These are phyloP conservation scores for Phyllosticta paracitricarpa DNA, from an alignment of 2,329 filamentous ascomycete species.

Conservation along the genomic window DNA sequence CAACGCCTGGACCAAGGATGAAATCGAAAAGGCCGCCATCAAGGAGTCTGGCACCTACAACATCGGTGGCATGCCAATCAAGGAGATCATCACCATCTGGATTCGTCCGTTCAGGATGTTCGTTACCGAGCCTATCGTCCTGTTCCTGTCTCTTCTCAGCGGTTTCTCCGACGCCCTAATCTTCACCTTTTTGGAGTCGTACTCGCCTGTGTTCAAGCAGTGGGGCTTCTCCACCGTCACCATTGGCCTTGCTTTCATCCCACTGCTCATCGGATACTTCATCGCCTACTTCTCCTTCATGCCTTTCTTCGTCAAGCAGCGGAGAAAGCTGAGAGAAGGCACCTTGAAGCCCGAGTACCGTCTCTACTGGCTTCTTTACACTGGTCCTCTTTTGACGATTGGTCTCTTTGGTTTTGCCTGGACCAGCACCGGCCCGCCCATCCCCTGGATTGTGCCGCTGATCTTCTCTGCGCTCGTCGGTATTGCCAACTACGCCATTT, in stretches of 20 bases:
- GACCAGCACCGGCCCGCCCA: slow-evolving; percentile 51
- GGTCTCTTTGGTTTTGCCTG: slow-evolving; percentile 63
- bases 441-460: slow-evolving; percentile 60
- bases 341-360: slow-evolving; percentile 51
- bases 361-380: slow-evolving; percentile 55
- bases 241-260: slow-evolving; percentile 52
- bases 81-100: slow-evolving; percentile 42
- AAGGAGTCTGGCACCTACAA: slow-evolving; percentile 9
- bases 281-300: slow-evolving; percentile 52
- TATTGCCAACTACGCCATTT: slow-evolving; percentile 64
- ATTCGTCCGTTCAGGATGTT: slow-evolving; percentile 63
- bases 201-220: slow-evolving; percentile 55
- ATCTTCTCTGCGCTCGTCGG: slow-evolving; percentile 57
- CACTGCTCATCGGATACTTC: slow-evolving; percentile 57
- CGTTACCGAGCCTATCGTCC: slow-evolving; percentile 61
- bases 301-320: slow-evolving; percentile 45
- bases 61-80: slow-evolving; percentile 29
- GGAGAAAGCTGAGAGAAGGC: slow-evolving; percentile 37
- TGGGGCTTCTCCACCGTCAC: slow-evolving; percentile 51
- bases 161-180: slow-evolving; percentile 67
- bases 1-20: slow-evolving; percentile 63
- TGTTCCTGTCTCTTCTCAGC: slow-evolving; percentile 58
- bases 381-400: slow-evolving; percentile 51
- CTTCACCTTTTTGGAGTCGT: slow-evolving; percentile 67
- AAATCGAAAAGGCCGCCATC: slow-evolving; percentile 38